Conservation (phyloP, 2,329 filamentous ascomycete species). For the Microsporum audouinii region DNA sequence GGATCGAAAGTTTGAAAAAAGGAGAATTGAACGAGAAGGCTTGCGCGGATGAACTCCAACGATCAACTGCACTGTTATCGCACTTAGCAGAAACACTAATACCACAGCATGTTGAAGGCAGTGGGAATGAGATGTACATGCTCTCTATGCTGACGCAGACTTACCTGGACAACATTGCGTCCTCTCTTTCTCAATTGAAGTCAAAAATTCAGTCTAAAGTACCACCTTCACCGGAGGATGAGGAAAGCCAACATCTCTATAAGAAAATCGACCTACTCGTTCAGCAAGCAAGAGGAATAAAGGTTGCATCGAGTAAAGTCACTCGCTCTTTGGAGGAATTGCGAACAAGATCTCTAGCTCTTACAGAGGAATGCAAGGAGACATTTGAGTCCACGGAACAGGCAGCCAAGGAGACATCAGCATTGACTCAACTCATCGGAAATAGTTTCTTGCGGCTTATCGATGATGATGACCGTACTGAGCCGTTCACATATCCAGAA, state of each 20-base stretch:
- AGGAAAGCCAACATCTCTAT: constrained; percentile 56
- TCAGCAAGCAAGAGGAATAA: constrained; percentile 65
- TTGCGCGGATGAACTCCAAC: constrained; percentile 68
- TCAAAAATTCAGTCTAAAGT: constrained; percentile 57
- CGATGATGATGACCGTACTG: constrained; percentile 58
- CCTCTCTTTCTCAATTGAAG: constrained; percentile 52
- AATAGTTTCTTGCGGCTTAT: constrained; percentile 54
- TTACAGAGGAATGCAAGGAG: constrained; percentile 55
- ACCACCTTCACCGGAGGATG: constrained; percentile 49
- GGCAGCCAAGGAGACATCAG: constrained; percentile 53
- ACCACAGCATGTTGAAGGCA: constrained; percentile 55
- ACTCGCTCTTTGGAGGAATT: constrained; percentile 67
- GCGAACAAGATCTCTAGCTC: constrained; percentile 59
- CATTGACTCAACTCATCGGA: constrained; percentile 57
- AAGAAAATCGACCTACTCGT: constrained; percentile 61
- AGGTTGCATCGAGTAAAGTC: constrained; percentile 71
- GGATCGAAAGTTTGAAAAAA: constrained; percentile 71
- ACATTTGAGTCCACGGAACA: constrained; percentile 60
- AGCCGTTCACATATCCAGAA: constrained; percentile 56
- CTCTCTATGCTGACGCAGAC: constrained; percentile 64
- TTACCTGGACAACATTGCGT: constrained; percentile 66
- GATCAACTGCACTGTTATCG: constrained; percentile 74
- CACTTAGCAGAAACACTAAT: constrained; percentile 77
- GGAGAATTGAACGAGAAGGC: constrained; percentile 79
- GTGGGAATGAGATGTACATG: constrained; percentile 71